Evolutionary conservation across 768 basidiomycete species (phyloP), one percentile per base, ranked within the genome.

Genomic region (Cystobasidium ongulense): DNA sequence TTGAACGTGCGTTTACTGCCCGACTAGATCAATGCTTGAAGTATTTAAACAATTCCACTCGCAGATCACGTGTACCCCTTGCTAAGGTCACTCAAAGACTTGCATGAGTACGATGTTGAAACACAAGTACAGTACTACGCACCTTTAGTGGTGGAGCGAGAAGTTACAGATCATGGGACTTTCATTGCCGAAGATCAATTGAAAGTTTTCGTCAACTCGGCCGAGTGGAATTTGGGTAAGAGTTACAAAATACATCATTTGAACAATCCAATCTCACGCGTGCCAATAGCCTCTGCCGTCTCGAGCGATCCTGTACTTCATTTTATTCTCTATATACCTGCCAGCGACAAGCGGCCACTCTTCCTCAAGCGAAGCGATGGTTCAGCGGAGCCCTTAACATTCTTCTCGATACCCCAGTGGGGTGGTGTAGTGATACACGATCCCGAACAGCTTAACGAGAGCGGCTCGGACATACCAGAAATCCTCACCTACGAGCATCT

Each of bases 291-390:
- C 13, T 95, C 95, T 0, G 89, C 92, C 72, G 88, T 89, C 1
- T 92, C 92, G 0, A 92, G 90, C 74, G 92, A 98, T 75, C 94
- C 92, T 1, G 93, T 97, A 0, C 82, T 99, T 0, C 91, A 97
- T 81, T 94, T 99, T 78, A 82, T 98, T 50, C 81, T 95, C 0
- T 99, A 92, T 79, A 84, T 96, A 1, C 96, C 96, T 0, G 88
- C 89, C 0, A 78, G 84, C 2, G 77, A 80, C n/a, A 87, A 86
- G 68, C 83, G 86, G 31, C 92, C 95, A 1, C 82, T 98, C 73
- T 81, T 82, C 36, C 88, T 96, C 27, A 82, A 89, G 10, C 83
- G 87, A 72, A 73, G 83, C 25, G 80, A 86, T 75, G 85, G 89
- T 86, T 76, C 75, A 67, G 33, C 33, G 7, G 65, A 63, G 70